Percentiles rank a stretch among this genome's conserved stretches.
Conservation (phyloP, 2,329 filamentous ascomycete species). For the Diaporthe ampelina region DNA sequence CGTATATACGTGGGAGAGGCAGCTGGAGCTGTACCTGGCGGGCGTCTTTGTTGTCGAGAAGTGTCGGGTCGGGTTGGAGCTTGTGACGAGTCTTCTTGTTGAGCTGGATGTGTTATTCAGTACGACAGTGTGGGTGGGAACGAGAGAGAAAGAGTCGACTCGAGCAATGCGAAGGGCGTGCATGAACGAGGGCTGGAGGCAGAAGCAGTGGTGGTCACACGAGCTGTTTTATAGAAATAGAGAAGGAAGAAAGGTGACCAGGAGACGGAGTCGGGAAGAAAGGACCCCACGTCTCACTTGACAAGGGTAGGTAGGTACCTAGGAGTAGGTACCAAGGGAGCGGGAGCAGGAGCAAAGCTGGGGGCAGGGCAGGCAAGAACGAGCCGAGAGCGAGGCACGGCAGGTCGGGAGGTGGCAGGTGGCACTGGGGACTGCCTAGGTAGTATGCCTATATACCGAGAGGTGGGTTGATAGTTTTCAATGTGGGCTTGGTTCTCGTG, state of each 20-base stretch:
- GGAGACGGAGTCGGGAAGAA: background rate
- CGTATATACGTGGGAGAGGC: background rate
- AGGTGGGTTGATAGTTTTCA: background rate
- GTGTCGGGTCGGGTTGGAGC: background rate
- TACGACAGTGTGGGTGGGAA: background rate
- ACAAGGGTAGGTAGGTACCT: background rate
- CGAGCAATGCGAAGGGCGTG: constrained; percentile 28
- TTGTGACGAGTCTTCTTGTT: background rate
- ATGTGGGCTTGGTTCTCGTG: constrained; percentile 31
- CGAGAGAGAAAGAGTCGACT: constrained; percentile 8
- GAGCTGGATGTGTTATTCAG: background rate
- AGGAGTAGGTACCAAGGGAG: background rate
- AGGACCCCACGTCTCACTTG: constrained; percentile 12
- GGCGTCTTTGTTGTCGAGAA: background rate
- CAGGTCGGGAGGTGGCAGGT: background rate
- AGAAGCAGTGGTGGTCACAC: constrained; percentile 16
- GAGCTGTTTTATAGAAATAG: constrained; percentile 22
- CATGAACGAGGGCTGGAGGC: constrained; percentile 19
- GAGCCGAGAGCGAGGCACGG: constrained; percentile 24
- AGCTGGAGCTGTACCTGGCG: background rate
- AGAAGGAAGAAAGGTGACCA: constrained; percentile 7
- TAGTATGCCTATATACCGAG: background rate
- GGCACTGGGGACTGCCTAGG: background rate
- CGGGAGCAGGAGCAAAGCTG: background rate
- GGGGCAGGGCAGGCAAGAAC: background rate